Conservation (phyloP, 169 alveolate species). For the Plasmodium knowlesi region DNA sequence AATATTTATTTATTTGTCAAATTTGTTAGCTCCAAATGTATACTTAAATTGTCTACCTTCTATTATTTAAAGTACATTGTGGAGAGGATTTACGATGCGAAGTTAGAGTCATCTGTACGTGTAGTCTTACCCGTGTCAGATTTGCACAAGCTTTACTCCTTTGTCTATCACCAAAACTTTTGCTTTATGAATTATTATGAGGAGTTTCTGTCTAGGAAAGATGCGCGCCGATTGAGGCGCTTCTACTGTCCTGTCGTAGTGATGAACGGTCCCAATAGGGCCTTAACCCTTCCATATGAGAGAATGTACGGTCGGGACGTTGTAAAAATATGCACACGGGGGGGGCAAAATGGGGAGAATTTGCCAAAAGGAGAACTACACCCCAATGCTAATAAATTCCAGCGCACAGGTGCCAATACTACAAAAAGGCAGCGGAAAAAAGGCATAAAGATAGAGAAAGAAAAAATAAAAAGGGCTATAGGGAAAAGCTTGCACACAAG, state of each 20-base stretch:
- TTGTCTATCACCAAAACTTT: constrained; percentile 58
- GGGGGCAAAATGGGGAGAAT: not conserved
- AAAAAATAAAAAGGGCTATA: constrained; percentile 59
- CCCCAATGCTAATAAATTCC: not conserved
- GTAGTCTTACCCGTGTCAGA: constrained; percentile 64
- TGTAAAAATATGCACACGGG: not conserved
- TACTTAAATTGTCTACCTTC: constrained; percentile 51
- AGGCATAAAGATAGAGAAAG: constrained; percentile 28
- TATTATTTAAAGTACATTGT: constrained; percentile 59
- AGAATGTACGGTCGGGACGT: constrained; percentile 13
- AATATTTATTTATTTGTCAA: constrained; percentile 56
- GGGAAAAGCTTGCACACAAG: constrained; percentile 38
- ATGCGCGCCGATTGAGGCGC: not conserved
- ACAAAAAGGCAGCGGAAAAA: not conserved
- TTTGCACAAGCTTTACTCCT: constrained; percentile 56
- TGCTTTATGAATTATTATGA: constrained; percentile 47
- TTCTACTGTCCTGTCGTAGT: constrained; percentile 22
- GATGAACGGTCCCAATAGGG: constrained; percentile 15
- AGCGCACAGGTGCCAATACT: not conserved
- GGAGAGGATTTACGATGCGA: constrained; percentile 45
- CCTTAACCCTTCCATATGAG: not conserved
- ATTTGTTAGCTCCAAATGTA: constrained; percentile 61
- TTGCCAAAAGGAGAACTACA: not conserved
- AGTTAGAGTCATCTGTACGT: constrained; percentile 37
- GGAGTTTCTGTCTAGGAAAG: constrained; percentile 13